A percentile compares a stretch with the other conserved stretches of the same genome.
phyloP scores from a whole-genome alignment of 306 rosid genomes.

The Corylus americana region DNA sequence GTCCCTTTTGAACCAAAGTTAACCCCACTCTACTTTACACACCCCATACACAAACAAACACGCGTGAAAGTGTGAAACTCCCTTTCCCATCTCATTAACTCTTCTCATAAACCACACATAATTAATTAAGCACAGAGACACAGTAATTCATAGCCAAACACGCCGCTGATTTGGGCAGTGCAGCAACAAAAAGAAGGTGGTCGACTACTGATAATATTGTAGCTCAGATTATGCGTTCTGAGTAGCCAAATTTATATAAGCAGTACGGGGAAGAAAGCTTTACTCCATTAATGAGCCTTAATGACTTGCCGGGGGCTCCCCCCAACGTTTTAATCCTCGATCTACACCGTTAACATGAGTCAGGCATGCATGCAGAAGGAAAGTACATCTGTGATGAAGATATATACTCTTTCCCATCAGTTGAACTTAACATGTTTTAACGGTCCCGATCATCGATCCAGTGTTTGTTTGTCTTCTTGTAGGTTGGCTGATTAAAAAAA shows the following conservation, averaged over 20 bases:
- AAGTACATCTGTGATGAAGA: constrained; percentile 39
- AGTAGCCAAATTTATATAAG: constrained; percentile 14
- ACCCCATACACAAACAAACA: no score
- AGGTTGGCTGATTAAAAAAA: constrained; percentile 31
- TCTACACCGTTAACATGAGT: not conserved
- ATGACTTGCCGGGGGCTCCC: no score
- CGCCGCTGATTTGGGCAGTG: constrained; percentile 19
- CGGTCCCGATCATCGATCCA: constrained; percentile 45
- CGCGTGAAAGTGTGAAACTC: no score
- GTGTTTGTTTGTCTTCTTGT: constrained; percentile 40
- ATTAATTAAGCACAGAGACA: not conserved
- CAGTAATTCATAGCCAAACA: no score
- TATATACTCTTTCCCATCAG: constrained; percentile 28
- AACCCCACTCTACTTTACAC: constrained; percentile 28
- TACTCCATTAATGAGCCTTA: not conserved
- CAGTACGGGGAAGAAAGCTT: not conserved
- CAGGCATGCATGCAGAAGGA: constrained; percentile 39
- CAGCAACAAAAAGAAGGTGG: constrained; percentile 24
- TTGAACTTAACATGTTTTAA: constrained; percentile 39
- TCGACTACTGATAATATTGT: not conserved
- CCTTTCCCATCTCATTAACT: not conserved
- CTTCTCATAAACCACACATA: not conserved
- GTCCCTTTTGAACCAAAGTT: constrained; percentile 63
- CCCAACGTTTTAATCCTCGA: not conserved
- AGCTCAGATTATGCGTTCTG: constrained; percentile 20